Evolutionary conservation across 2,329 filamentous ascomycete genomes (phyloP).

Genomic region (Scortechinia acanthostroma): DNA sequence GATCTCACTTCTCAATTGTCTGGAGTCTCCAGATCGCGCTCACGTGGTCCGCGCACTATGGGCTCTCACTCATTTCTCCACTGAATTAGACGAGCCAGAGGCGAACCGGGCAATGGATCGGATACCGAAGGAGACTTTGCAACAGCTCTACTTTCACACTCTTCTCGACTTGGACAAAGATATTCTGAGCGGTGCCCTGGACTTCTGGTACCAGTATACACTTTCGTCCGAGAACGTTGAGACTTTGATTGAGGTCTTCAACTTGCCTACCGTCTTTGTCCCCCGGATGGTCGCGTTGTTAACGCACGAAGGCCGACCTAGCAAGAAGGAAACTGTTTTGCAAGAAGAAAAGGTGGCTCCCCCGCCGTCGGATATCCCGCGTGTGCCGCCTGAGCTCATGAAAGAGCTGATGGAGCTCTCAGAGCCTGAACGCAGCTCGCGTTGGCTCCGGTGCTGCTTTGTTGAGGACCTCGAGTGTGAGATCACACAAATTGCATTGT

Average conservation of each 20-base stretch:
- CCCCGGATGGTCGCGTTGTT: slow-evolving; percentile 1
- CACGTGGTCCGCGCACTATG: not conserved
- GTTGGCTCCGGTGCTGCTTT: slow-evolving; percentile 1
- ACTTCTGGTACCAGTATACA: slow-evolving; percentile 3
- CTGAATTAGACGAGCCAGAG: not conserved
- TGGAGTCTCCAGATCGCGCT: not conserved
- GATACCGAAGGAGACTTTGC: not conserved
- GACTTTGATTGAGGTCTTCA: slow-evolving; percentile 1
- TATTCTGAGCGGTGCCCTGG: slow-evolving; percentile 1
- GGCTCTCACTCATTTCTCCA: not conserved
- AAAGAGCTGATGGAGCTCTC: not conserved
- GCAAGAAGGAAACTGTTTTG: not conserved
- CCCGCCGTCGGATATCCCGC: not conserved
- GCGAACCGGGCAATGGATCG: not conserved
- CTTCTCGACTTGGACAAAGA: slow-evolving; percentile 2
- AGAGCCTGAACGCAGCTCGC: slow-evolving; percentile 2
- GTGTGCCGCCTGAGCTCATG: not conserved
- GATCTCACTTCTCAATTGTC: not conserved
- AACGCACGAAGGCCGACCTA: not conserved
- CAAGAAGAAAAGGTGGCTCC: slow-evolving; percentile 2
- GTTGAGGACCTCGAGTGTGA: not conserved
- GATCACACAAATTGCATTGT: slow-evolving; percentile 1
- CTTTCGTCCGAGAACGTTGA: not conserved
- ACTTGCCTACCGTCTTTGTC: not conserved
- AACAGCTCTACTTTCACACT: not conserved